Evolutionary conservation across 1,284 basidiomycete genomes (phyloP).

Genomic region (Malassezia brasiliensis): DNA sequence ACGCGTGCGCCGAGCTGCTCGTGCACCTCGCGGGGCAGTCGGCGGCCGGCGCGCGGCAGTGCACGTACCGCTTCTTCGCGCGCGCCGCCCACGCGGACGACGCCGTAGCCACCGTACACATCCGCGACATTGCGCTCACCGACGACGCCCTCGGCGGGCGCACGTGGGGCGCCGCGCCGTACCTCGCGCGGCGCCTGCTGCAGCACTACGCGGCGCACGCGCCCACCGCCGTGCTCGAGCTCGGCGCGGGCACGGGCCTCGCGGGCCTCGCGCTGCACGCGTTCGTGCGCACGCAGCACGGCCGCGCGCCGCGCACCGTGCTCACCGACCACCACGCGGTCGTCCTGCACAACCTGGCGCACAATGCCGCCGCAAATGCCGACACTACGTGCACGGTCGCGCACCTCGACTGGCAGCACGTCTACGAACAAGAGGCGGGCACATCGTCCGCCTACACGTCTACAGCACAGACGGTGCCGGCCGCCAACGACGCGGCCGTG

Average conservation of each 20-base stretch:
- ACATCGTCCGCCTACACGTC: no score
- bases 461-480: constrained; percentile 29
- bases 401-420: constrained; percentile 34
- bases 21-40: constrained; percentile 10
- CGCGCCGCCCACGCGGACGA: neutral
- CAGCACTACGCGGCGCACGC: constrained; percentile 8
- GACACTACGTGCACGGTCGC: constrained; percentile 5
- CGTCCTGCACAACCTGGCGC: constrained; percentile 30
- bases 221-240: constrained; percentile 27
- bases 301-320: constrained; percentile 10
- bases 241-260: constrained; percentile 42
- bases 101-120: constrained; percentile 10
- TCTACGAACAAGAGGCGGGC: constrained; percentile 6
- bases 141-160: constrained; percentile 37
- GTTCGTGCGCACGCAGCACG: constrained; percentile 6
- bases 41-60: neutral
- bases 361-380: constrained; percentile 17
- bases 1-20: constrained; percentile 8
- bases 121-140: constrained; percentile 28
- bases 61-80: constrained; percentile 11
- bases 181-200: constrained; percentile 28
- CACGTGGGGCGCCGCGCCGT: constrained; percentile 42
- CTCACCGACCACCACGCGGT: constrained; percentile 37
- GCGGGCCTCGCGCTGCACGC: constrained; percentile 27
- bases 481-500: neutral